phyloP scores from a whole-genome alignment of 331 rosid genomes.

The Pyrus hybrid region DNA sequence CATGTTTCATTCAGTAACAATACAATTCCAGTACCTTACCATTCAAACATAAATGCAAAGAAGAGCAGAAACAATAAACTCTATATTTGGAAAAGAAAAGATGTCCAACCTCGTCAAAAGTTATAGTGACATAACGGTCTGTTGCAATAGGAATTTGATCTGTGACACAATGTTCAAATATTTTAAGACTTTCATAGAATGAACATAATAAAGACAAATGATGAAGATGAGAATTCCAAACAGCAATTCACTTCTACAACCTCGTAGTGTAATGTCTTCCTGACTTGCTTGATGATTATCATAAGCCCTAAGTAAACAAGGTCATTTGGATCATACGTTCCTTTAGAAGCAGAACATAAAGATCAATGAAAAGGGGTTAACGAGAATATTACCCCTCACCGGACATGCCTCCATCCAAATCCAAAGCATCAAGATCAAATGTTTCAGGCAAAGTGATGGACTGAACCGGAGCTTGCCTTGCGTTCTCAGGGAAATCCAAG shows the following conservation, averaged over 20 bases:
- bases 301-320: constrained; percentile 27
- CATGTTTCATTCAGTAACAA: constrained; percentile 3
- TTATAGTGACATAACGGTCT: constrained; percentile 38
- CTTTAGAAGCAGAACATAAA: not conserved
- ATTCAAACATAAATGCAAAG: not conserved
- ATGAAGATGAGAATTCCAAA: not conserved
- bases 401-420: constrained; percentile 20
- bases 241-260: constrained; percentile 4
- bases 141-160: constrained; percentile 35
- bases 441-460: constrained; percentile 62
- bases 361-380: not conserved
- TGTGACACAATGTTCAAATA: constrained; percentile 10
- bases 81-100: not conserved
- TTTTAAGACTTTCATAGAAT: not conserved
- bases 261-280: constrained; percentile 53
- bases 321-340: not conserved
- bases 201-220: not conserved
- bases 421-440: constrained; percentile 59
- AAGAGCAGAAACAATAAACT: not conserved
- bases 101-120: constrained; percentile 58
- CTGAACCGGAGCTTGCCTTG: constrained; percentile 58
- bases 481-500: constrained; percentile 54
- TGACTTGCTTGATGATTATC: constrained; percentile 43
- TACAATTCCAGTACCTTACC: constrained; percentile 11
- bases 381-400: constrained; percentile 28